Percentiles rank a stretch among this genome's conserved stretches.
phyloP scores from a whole-genome alignment of 2,329 filamentous ascomycete genomes.

The Aspergillus novoparasiticus region DNA sequence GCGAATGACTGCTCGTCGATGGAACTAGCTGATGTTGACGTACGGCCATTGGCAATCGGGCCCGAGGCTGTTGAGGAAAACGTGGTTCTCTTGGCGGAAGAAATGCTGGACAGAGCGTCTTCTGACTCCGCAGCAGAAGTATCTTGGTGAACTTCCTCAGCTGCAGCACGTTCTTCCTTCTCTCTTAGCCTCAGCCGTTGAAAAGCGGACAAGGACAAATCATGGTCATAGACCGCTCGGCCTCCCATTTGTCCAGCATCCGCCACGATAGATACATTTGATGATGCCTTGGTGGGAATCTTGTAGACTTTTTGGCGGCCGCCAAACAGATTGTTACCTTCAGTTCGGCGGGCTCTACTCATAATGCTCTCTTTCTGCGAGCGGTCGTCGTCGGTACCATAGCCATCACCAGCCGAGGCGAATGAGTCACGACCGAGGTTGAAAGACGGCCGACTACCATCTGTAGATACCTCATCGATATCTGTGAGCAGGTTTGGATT shows the following conservation, averaged over 20 bases:
- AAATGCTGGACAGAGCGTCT: constrained; percentile 59
- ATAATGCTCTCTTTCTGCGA: constrained; percentile 71
- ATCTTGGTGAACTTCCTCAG: constrained; percentile 42
- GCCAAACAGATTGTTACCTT: constrained; percentile 92
- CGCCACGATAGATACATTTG: constrained; percentile 29
- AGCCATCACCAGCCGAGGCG: constrained; percentile 60
- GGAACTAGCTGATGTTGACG: constrained; percentile 87
- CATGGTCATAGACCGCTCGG: constrained; percentile 79
- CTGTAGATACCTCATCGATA: constrained; percentile 86
- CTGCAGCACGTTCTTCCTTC: constrained; percentile 52
- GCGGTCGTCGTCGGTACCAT: constrained; percentile 67
- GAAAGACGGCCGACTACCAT: constrained; percentile 61
- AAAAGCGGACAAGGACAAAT: constrained; percentile 80
- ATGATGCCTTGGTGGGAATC: constrained; percentile 58
- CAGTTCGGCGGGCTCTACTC: constrained; percentile 76
- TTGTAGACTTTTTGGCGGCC: constrained; percentile 95
- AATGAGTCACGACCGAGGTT: constrained; percentile 67
- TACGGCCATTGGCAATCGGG: constrained; percentile 68
- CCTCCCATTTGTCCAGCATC: constrained; percentile 56
- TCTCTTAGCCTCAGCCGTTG: constrained; percentile 67
- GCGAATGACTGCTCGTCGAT: constrained; percentile 68
- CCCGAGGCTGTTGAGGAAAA: constrained; percentile 79
- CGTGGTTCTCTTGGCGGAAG: constrained; percentile 77
- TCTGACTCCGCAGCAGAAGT: constrained; percentile 43
- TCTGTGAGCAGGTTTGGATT: constrained; percentile 66